Evolutionary conservation across 1,284 basidiomycete species (phyloP), one percentile per base, ranked within the genome.

Genomic region (Melanopsichium pennsylvanicum): DNA sequence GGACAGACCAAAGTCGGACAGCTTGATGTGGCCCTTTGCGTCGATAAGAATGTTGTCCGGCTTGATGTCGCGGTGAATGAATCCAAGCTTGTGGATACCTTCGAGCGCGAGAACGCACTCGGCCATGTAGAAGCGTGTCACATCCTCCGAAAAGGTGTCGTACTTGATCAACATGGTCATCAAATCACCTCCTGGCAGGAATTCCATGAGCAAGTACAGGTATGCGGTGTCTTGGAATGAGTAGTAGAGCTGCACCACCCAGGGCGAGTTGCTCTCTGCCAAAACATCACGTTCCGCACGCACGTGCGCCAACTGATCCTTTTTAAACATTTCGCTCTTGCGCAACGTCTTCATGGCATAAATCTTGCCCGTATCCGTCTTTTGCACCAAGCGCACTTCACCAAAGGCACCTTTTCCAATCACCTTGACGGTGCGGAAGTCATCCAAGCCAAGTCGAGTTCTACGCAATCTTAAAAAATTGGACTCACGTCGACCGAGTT

Each of bases 141-240:
- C 95, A 80, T 98, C 95, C 82, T 98, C 95, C 9, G 92, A 93
- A 83, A 98, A 98, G 1, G 95, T 92, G 82, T 98, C 95, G 83
- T 98, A 97, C 83, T 97, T 97, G 89, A 98, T 98, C 69, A 98
- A 85, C 95, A 97, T 98, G 31, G 89, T 87, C 95, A 98, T 97
- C 61, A 98, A 85, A 82, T 98, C 95, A 19, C 95, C 95, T 38
- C 95, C 95, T 25, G 95, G 94, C 49, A 98, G 85, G 84, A 97
- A 98, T 82, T 97, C 95, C 95, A 98, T 98, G 84, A 98, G 90
- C 60, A 98, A 87, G 83, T 97, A 98, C 31, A 98, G 87, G 79
- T 96, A 97, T 38, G 93, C 86, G 16, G 92, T 88, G 81, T 97
- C 94, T 82, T 98, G 95, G 86, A 98, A 98, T 19, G 95, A 97